Evolutionary conservation across 495 filamentous ascomycete genomes (phyloP).

Genomic region (Penicillium mononematosum): DNA sequence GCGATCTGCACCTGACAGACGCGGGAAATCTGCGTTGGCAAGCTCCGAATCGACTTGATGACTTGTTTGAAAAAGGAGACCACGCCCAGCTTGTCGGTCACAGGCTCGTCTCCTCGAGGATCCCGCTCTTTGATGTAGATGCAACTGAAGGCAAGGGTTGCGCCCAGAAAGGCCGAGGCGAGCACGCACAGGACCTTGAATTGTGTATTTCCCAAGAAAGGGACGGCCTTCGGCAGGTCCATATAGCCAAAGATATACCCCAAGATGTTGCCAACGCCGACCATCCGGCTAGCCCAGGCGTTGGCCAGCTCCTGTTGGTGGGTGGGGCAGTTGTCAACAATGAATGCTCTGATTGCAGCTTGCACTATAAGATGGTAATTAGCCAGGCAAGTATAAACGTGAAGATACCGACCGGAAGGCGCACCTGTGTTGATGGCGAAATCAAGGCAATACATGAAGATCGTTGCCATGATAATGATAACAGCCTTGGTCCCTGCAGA

Average conservation of each 20-base stretch:
- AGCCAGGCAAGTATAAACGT: slow-evolving; percentile 4
- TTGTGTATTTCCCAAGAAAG: slow-evolving; percentile 78
- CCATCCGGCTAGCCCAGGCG: slow-evolving; percentile 78
- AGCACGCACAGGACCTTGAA: slow-evolving; percentile 88
- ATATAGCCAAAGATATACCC: slow-evolving; percentile 82
- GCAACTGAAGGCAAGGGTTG: slow-evolving; percentile 66
- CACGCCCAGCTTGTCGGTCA: slow-evolving; percentile 59
- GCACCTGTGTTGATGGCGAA: slow-evolving; percentile 90
- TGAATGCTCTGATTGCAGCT: slow-evolving; percentile 83
- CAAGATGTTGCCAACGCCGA: slow-evolving; percentile 81
- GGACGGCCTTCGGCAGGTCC: slow-evolving; percentile 65
- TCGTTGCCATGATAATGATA: slow-evolving; percentile 70
- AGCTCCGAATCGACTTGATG: slow-evolving; percentile 67
- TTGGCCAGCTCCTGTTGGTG: slow-evolving; percentile 91
- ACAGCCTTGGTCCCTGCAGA: slow-evolving; percentile 59
- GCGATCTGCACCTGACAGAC: slow-evolving; percentile 87
- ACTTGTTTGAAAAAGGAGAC: slow-evolving; percentile 75
- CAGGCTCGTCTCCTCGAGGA: slow-evolving; percentile 64
- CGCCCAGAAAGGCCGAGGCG: slow-evolving; percentile 64
- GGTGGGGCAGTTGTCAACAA: slow-evolving; percentile 82
- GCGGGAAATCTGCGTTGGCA: slow-evolving; percentile 75
- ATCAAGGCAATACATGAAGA: slow-evolving; percentile 81
- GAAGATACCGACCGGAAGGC: slow-evolving; percentile 17
- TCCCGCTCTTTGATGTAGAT: slow-evolving; percentile 71
- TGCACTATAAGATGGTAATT: slow-evolving; percentile 56